These are phyloP conservation scores for Eudorina sp. DNA, from an alignment of 139 green algal species.

Conservation along the genomic window DNA sequence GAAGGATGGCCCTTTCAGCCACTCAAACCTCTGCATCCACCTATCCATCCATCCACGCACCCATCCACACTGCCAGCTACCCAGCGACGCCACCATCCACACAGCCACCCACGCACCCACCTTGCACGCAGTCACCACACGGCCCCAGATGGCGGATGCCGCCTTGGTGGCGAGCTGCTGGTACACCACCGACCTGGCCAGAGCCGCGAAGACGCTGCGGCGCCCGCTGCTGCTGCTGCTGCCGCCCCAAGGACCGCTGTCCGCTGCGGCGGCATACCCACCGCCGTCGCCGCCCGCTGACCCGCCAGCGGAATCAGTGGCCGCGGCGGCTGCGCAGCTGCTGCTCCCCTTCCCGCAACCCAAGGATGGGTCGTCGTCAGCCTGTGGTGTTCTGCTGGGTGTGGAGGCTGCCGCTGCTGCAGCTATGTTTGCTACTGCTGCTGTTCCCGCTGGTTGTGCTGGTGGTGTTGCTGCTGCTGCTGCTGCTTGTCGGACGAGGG, in stretches of 20 bases:
- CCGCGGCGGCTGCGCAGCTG: neutral
- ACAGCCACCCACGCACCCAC: neutral
- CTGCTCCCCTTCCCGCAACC: neutral
- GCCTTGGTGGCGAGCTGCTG: slow-evolving; percentile 37
- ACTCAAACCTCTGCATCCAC: neutral
- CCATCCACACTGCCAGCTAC: too few species aligned
- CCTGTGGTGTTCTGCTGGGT: too few species aligned
- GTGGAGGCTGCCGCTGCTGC: too few species aligned
- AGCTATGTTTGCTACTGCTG: neutral
- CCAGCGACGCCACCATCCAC: neutral
- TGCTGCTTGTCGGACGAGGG: neutral
- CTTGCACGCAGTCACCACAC: slow-evolving; percentile 5
- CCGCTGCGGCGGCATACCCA: too few species aligned
- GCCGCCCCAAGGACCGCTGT: neutral
- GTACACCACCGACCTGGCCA: slow-evolving; percentile 30
- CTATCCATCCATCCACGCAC: neutral
- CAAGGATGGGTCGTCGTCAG: neutral
- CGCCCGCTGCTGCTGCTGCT: neutral
- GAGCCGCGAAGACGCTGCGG: slow-evolving; percentile 13
- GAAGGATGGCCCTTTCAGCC: neutral
- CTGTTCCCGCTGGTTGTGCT: neutral
- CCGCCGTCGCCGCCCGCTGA: too few species aligned
- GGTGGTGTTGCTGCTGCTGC: neutral
- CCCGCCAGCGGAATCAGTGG: too few species aligned
- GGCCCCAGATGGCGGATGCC: slow-evolving; percentile 22